Evolutionary conservation across 148 eudicot genomes (phyloP), one percentile per base, ranked within the genome.

Genomic region (Linanthus parryae): DNA sequence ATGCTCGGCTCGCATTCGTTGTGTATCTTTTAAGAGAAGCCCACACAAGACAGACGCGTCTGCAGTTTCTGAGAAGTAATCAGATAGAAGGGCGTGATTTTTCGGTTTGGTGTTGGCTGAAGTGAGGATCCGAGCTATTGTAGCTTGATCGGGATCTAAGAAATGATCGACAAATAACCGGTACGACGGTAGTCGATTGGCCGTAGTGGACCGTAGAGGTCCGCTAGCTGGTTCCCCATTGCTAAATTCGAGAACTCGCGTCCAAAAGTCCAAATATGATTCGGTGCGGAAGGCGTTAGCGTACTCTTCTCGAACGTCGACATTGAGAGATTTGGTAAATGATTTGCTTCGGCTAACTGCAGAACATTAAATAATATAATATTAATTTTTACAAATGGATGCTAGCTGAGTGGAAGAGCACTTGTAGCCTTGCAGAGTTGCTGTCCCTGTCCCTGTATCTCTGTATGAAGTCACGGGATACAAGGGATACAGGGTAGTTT

Each of bases 251-350:
- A 78, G 50, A n/a, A 91, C 84, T 7, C 86, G 87, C 8, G 70
- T 70, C 98, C 98, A 92, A 37, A 92, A 92, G 13, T 79, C 78
- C 0, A 60, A 51, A 64, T 87, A 92, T 2, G 98, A 92, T 67
- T 92, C 81, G 5, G 98, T 92, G 21, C 98, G 78, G n/a, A 92
- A 92, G 9, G 98, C 90, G 21, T 87, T 84, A 0, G 96, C 98
- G 26, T 92, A 92, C 60, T 91, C 98, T 79, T 92, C 98, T 49
- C 76, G 63, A 5, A 92, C 68, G 44, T 87, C 94, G 51, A 81
- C 58, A 8, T 44, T 58, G 14, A 38, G 22, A 0, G 33, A 16
- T n/a, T 29, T 27, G 14, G 28, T 56, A 10, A 56, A 42, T 4
- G 46, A 20, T 17, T 65, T 52, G 8, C 30, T 12, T 44, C 30